Evolutionary conservation across 1,284 basidiomycete species (phyloP), one percentile per base, ranked within the genome.

Genomic region (Cystobasidiaceae sp.): DNA sequence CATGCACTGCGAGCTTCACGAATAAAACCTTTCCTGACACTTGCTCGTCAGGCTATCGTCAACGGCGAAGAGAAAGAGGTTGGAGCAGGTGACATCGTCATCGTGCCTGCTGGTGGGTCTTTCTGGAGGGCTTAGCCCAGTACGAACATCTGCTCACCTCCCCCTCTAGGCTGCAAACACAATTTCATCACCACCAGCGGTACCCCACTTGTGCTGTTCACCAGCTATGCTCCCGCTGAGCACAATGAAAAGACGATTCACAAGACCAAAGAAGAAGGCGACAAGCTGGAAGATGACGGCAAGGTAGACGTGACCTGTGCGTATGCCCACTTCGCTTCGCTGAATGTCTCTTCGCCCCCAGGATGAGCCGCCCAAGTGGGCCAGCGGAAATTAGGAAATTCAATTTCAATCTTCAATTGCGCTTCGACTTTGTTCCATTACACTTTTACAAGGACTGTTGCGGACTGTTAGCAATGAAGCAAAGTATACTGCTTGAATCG

Each of bases 201-300:
- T 23, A 51, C 28, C 3, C 45, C 55, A 25, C 33, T 52, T 3
- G 30, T 67, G 15, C 32, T 50, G 25, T 59, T 44, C 51, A 64
- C 57, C 30, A 41, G 57, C 51, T 72, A 72, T 67, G 75, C 76
- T 3, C 77, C 77, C 1, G 75, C 77, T 19, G 77, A 78, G 70
- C 77, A 78, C 72, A 70, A 72, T 61, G 72, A 74, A 39, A 75
- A 71, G 28, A 72, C 74, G 15, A 74, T 76, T 7, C 76, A 78
- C 71, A 73, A 77, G 70, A 78, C 76, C 33, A 77, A 78, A 67
- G 76, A 78, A 59, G 77, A 78, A 57, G 77, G 76, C 6, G 77
- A 78, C 66, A 68, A 76, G 73, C 69, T 73, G 28, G 77, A 78
- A 50, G 77, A 78, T 7, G 77, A 66, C 15, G 77, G 77, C 32